Percentiles rank a stretch among this genome's conserved stretches.
These are phyloP conservation scores for Xylaria multiplex DNA, from an alignment of 2,329 filamentous ascomycete species.

Conservation along the genomic window DNA sequence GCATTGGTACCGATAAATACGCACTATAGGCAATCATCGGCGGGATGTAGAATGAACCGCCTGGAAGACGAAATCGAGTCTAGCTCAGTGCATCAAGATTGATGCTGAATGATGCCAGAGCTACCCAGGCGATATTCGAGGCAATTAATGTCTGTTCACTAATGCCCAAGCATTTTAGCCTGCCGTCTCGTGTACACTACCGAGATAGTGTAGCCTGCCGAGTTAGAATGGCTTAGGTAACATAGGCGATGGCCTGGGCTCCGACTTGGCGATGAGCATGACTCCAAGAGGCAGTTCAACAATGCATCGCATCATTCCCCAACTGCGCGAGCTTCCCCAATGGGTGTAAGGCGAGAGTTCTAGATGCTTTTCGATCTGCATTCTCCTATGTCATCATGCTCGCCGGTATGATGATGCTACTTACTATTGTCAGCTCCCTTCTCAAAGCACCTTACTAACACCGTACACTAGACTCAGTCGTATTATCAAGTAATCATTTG, in stretches of 20 bases:
- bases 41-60: background rate
- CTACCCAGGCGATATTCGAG: background rate
- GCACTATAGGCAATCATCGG: too few relatives aligned
- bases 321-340: conserved; percentile 29
- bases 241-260: conserved; percentile 6
- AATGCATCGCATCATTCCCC: conserved; percentile 3
- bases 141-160: conserved; percentile 11
- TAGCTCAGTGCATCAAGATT: conserved; percentile 5
- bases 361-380: conserved; percentile 6
- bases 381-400: background rate
- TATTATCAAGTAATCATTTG: background rate
- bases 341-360: conserved; percentile 12
- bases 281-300: conserved; percentile 33
- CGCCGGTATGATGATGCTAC: conserved; percentile 13
- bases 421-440: conserved; percentile 36
- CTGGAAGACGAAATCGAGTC: background rate
- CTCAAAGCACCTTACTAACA: conserved; percentile 25
- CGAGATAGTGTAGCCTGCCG: background rate
- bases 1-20: background rate
- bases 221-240: conserved; percentile 8
- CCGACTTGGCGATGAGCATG: conserved; percentile 29
- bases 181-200: conserved; percentile 9
- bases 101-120: background rate
- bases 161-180: conserved; percentile 30
- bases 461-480: background rate